Conservation (phyloP, 345 rosid species). For the Triadica sebifera region DNA sequence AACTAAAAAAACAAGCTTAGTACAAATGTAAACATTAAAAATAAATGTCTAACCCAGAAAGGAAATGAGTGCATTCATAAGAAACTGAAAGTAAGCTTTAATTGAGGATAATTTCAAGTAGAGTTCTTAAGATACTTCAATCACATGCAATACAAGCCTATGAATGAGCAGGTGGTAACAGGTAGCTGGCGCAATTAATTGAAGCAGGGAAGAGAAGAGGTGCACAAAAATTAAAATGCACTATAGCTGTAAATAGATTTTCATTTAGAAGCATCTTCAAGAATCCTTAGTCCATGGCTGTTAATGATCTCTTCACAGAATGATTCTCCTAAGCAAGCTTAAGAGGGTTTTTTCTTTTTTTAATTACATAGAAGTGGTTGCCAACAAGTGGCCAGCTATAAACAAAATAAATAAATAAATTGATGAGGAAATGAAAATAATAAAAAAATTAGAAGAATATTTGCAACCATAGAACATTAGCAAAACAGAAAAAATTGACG, state of each 20-base stretch:
- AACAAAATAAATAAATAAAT: neutral
- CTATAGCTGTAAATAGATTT: neutral
- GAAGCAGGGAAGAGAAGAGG: neutral
- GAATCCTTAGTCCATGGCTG: neutral
- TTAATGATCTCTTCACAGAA: neutral
- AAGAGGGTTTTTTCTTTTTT: neutral
- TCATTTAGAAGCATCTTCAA: neutral
- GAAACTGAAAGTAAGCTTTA: neutral
- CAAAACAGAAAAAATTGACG: too few relatives aligned
- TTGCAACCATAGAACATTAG: too few relatives aligned
- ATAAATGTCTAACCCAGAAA: too few relatives aligned
- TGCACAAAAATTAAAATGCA: neutral
- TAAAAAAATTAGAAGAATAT: neutral
- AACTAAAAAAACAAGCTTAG: neutral
- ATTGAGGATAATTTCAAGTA: neutral
- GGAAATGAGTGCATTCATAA: too few relatives aligned
- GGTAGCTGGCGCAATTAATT: neutral
- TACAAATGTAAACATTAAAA: too few relatives aligned
- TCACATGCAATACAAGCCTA: neutral
- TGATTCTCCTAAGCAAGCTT: neutral
- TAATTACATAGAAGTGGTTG: neutral
- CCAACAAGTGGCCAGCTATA: neutral
- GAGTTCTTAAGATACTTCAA: neutral
- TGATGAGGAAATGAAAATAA: neutral
- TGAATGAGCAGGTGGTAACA: neutral